Evolutionary conservation across 2,329 filamentous ascomycete species (phyloP).

Genomic region (Fusarium xylarioides): DNA sequence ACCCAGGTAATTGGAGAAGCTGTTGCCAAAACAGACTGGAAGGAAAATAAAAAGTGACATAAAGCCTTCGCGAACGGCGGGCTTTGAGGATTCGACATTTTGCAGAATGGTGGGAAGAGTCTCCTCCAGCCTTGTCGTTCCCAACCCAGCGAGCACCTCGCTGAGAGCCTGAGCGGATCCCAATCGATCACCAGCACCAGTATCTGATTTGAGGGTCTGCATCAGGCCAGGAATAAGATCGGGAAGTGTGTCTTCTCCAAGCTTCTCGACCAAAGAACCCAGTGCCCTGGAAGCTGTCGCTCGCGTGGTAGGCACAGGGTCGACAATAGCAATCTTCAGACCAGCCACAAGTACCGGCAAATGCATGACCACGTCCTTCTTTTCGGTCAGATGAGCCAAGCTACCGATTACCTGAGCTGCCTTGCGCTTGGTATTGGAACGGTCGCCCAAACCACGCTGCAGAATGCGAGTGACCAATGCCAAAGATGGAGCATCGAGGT

Average conservation of each 20-base stretch:
- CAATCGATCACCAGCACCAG: conserved; percentile 92
- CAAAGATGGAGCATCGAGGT: conserved; percentile 95
- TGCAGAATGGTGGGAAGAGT: conserved; percentile 95
- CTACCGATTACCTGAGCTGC: conserved; percentile 97
- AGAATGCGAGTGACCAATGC: conserved; percentile 95
- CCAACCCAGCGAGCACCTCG: conserved; percentile 94
- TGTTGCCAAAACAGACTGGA: conserved; percentile 98
- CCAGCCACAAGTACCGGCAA: conserved; percentile 92
- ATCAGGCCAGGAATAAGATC: conserved; percentile 98
- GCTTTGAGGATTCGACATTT: conserved; percentile 90
- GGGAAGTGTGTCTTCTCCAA: conserved; percentile 94
- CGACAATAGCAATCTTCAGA: conserved; percentile 86
- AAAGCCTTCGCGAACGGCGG: conserved; percentile 94
- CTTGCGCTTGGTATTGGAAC: conserved; percentile 95
- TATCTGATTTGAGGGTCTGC: conserved; percentile 97
- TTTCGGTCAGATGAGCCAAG: conserved; percentile 94
- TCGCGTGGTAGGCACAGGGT: conserved; percentile 94
- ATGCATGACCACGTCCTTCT: conserved; percentile 91
- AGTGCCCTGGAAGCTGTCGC: conserved; percentile 96
- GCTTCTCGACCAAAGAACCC: conserved; percentile 96
- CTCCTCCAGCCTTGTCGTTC: conserved; percentile 91
- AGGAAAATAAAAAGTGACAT: conserved; percentile 99
- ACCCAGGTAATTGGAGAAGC: conserved; percentile 93
- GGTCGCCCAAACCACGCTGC: conserved; percentile 88
- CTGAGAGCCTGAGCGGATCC: conserved; percentile 96